Percentiles rank a stretch among this genome's conserved stretches.
Evolutionary conservation across 2,329 filamentous ascomycete genomes (phyloP).

Genomic region (Pestalotiopsis fici): DNA sequence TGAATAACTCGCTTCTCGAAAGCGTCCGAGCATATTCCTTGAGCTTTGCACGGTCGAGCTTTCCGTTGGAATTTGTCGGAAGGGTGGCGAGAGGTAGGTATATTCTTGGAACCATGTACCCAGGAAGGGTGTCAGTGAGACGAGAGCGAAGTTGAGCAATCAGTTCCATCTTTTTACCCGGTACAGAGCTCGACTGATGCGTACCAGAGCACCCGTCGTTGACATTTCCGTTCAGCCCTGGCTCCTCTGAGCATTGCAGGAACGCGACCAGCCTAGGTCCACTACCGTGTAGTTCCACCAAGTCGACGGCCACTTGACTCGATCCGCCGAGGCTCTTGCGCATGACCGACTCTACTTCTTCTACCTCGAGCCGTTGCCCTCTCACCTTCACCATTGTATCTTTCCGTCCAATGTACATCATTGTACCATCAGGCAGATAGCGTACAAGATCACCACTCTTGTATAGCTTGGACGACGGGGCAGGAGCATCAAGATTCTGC

Average conservation of each 20-base stretch:
- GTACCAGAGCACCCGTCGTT: background rate
- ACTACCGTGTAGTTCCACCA: background rate
- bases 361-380: slow-evolving; percentile 11
- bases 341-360: slow-evolving; percentile 8
- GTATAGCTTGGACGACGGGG: slow-evolving; percentile 27
- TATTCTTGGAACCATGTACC: background rate
- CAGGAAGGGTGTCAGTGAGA: background rate
- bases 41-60: background rate
- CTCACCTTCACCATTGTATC: slow-evolving; percentile 12
- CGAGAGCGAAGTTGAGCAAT: background rate
- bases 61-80: background rate
- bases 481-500: slow-evolving; percentile 14
- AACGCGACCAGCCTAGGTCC: slow-evolving; percentile 1
- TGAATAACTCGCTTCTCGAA: background rate
- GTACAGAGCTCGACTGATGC: background rate
- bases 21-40: background rate
- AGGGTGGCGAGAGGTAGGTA: background rate
- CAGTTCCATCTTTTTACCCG: background rate
- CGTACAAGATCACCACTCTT: slow-evolving; percentile 40
- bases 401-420: slow-evolving; percentile 22
- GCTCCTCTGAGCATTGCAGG: background rate
- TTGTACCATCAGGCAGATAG: slow-evolving; percentile 30
- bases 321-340: background rate
- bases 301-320: background rate
- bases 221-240: background rate